Conservation (phyloP, 1,139 yeast genomes). For the Kodamaea suecica region DNA sequence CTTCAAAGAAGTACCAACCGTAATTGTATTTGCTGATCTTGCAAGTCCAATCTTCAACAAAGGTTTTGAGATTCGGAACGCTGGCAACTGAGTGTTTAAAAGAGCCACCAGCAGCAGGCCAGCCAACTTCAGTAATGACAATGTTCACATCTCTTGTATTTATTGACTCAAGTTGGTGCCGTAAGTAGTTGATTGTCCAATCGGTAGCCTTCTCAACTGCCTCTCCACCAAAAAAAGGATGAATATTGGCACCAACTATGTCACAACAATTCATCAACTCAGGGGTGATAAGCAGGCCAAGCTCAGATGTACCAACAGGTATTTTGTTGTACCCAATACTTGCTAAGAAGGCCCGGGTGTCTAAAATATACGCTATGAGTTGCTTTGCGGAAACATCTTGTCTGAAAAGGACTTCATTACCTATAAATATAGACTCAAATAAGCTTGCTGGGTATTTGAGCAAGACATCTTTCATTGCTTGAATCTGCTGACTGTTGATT, state of each 20-base stretch:
- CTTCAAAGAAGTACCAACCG: constrained; percentile 67
- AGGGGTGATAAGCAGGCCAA: constrained; percentile 44
- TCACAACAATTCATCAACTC: constrained; percentile 44
- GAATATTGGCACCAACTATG: constrained; percentile 61
- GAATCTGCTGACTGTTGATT: constrained; percentile 41
- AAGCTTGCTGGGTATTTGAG: constrained; percentile 41
- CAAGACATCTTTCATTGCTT: constrained; percentile 42
- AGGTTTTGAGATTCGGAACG: constrained; percentile 39
- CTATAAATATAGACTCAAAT: constrained; percentile 55
- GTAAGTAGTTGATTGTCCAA: constrained; percentile 54
- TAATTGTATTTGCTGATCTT: constrained; percentile 30
- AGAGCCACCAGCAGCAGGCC: constrained; percentile 73
- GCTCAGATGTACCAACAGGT: constrained; percentile 56
- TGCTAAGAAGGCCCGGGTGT: constrained; percentile 36
- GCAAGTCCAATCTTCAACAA: constrained; percentile 55
- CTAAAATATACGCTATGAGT: constrained; percentile 42
- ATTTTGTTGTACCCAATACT: constrained; percentile 33
- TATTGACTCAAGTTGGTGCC: constrained; percentile 39
- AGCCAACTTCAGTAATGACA: constrained; percentile 62
- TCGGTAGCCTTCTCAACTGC: constrained; percentile 44
- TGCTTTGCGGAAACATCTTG: constrained; percentile 41
- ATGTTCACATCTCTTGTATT: constrained; percentile 25
- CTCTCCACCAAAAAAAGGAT: constrained; percentile 68
- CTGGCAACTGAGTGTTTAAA: constrained; percentile 48
- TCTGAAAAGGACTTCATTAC: constrained; percentile 62